Conservation (phyloP, 257 asterid species). For the Apocynum venetum region DNA sequence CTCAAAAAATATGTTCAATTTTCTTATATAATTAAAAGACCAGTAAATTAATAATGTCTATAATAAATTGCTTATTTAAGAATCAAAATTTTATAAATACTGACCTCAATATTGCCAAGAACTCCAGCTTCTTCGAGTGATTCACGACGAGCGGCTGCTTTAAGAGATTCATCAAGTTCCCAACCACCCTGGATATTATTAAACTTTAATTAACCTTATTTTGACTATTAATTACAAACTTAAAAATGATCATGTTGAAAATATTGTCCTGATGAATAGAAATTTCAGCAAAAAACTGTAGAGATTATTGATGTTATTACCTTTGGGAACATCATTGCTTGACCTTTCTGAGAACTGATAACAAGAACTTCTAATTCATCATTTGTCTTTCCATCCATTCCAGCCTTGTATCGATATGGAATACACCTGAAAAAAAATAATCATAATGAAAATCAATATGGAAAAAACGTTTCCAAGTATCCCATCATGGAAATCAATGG, state of each 20-base stretch:
- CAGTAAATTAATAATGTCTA: no score
- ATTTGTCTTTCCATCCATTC: conserved; percentile 19
- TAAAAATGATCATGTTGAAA: not conserved
- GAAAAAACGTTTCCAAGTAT: not conserved
- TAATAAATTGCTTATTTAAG: no score
- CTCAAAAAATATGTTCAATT: no score
- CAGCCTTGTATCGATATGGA: conserved; percentile 55
- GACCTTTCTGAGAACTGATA: conserved; percentile 57
- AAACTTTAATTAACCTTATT: not conserved
- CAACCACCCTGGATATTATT: conserved; percentile 58
- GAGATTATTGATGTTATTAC: conserved; percentile 13
- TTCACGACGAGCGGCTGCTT: conserved; percentile 79
- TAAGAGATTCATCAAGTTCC: conserved; percentile 70
- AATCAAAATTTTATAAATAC: not conserved
- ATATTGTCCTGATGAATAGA: not conserved
- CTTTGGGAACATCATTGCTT: conserved; percentile 78
- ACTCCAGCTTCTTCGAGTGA: conserved; percentile 85
- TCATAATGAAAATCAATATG: not conserved
- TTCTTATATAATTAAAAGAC: no score
- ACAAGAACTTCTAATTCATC: conserved; percentile 65
- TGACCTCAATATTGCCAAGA: conserved; percentile 63
- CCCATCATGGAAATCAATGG: no score
- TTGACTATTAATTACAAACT: not conserved
- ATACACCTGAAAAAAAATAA: conserved; percentile 45
- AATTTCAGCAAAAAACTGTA: not conserved